Percentiles rank a stretch among this genome's conserved stretches.
These are phyloP conservation scores for Laetiporus sulphureus DNA, from an alignment of 1,284 basidiomycete species.

Conservation along the genomic window DNA sequence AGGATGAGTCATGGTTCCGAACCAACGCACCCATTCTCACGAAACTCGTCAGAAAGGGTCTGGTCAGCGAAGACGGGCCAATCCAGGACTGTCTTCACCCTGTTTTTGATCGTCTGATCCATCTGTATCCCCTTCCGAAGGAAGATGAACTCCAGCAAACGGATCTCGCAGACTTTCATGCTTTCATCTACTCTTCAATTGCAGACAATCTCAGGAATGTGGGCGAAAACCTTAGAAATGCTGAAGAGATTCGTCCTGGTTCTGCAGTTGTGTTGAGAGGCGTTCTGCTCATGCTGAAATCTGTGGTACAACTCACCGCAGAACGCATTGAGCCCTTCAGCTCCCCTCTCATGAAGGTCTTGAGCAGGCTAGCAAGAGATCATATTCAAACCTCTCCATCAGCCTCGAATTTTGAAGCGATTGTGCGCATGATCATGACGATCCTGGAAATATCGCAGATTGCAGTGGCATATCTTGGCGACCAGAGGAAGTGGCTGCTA, in stretches of 20 bases:
- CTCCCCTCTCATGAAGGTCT: slow-evolving; percentile 73
- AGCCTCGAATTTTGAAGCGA: slow-evolving; percentile 45
- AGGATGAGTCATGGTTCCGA: slow-evolving; percentile 80
- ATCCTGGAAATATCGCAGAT: slow-evolving; percentile 71
- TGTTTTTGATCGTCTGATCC: slow-evolving; percentile 82
- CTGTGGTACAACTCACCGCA: slow-evolving; percentile 80
- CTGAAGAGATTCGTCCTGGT: slow-evolving; percentile 18
- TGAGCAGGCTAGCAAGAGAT: slow-evolving; percentile 86
- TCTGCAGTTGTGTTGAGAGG: slow-evolving; percentile 60
- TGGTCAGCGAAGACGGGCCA: slow-evolving; percentile 67
- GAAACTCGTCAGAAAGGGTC: slow-evolving; percentile 85
- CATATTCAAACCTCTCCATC: slow-evolving; percentile 60
- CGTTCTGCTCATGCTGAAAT: slow-evolving; percentile 82
- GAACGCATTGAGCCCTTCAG: slow-evolving; percentile 85
- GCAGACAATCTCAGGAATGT: slow-evolving; percentile 78
- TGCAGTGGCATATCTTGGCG: slow-evolving; percentile 58
- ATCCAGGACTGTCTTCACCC: slow-evolving; percentile 80
- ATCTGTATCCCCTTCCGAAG: slow-evolving; percentile 78
- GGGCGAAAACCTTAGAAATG: slow-evolving; percentile 78
- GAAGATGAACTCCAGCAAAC: slow-evolving; percentile 67
- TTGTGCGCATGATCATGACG: slow-evolving; percentile 55
- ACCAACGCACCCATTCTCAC: slow-evolving; percentile 78
- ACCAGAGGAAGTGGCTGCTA: slow-evolving; percentile 71
- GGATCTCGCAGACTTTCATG: slow-evolving; percentile 74
- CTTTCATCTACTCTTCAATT: slow-evolving; percentile 71